Conservation (phyloP, 805 yeast genomes). For the Kuraishia borneana region DNA sequence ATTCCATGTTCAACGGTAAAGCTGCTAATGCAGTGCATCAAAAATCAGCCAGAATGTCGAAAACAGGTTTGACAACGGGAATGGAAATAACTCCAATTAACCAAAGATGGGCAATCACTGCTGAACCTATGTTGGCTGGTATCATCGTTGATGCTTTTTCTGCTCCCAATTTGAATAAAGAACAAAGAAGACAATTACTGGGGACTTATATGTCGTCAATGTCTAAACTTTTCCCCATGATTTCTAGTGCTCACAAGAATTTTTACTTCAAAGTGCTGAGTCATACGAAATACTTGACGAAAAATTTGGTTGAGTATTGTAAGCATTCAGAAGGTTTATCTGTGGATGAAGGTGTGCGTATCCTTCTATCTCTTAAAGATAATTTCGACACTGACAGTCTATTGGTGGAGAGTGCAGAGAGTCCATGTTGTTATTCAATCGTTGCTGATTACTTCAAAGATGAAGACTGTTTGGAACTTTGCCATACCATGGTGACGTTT, state of each 20-base stretch:
- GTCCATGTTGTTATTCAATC: neutral
- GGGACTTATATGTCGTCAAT: neutral
- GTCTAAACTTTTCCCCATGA: neutral
- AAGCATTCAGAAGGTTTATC: neutral
- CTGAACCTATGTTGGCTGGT: neutral
- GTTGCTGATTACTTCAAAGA: neutral
- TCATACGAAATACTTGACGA: neutral
- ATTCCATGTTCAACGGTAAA: neutral
- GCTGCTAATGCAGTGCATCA: neutral
- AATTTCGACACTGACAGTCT: neutral
- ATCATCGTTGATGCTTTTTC: neutral
- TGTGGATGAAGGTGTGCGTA: neutral
- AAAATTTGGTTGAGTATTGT: neutral
- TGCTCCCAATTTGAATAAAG: neutral
- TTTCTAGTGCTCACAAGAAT: neutral
- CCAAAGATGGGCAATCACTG: neutral
- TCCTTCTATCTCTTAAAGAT: neutral
- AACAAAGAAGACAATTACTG: neutral
- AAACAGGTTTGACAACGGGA: neutral
- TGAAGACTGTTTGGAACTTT: neutral
- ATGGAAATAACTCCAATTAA: neutral
- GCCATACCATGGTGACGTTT: neutral
- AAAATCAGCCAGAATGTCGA: neutral
- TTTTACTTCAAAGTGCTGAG: neutral
- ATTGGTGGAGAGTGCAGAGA: neutral